Conservation (phyloP, 768 basidiomycete species). For the Erythrobasidium yunnanense region DNA sequence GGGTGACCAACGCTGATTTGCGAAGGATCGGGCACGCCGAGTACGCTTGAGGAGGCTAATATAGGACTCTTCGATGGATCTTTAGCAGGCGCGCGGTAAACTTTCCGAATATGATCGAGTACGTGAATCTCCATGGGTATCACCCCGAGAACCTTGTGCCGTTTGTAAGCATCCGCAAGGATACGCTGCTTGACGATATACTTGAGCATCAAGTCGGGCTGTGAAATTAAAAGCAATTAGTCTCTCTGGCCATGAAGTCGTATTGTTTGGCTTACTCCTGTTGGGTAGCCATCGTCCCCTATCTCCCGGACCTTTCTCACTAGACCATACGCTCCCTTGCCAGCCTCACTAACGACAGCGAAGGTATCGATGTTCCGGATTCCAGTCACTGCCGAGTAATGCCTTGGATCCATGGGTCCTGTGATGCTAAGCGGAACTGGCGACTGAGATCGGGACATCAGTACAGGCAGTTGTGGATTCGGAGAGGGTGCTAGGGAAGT, state of each 20-base stretch:
- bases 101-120: constrained; percentile 33
- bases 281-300: constrained; percentile 53
- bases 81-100: constrained; percentile 7
- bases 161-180: constrained; percentile 98
- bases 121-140: constrained; percentile 97
- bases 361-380: constrained; percentile 73
- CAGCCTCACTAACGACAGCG: constrained; percentile 74
- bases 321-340: constrained; percentile 86
- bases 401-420: constrained; percentile 40
- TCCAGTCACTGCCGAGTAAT: constrained; percentile 46
- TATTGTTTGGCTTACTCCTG: constrained; percentile 57
- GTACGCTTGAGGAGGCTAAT: too few species aligned
- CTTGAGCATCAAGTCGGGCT: constrained; percentile 89
- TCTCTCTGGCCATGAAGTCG: constrained; percentile 2
- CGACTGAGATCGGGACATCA: neutral
- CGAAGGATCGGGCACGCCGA: too few species aligned
- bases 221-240: constrained; percentile 26
- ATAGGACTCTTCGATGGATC: too few species aligned
- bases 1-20: constrained; percentile 70
- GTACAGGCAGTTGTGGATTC: constrained; percentile 1
- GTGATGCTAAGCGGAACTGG: constrained; percentile 37
- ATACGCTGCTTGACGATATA: constrained; percentile 98
- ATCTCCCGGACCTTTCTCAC: constrained; percentile 82
- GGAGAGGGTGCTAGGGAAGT: neutral
- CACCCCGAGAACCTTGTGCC: constrained; percentile 83